Base-by-base conservation (phyloP, 345 rosid species). In the Nephelium lappaceum region DNA sequence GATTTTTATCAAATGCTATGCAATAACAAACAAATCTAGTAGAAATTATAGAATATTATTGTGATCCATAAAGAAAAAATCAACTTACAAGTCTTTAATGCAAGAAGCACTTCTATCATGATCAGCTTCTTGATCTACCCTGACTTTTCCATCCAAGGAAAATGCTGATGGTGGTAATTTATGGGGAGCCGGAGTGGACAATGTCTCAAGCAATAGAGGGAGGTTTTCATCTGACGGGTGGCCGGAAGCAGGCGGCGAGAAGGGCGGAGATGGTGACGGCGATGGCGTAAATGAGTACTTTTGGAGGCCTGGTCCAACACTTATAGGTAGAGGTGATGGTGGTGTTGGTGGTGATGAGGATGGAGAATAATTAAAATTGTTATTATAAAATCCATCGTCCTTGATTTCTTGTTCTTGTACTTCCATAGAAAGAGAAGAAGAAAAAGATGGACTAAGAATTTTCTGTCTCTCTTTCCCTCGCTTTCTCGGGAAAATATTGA, bases 301-400 rank as follows among this genome's bases (percentile, higher is more conserved):
- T 5, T 68, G 86, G 60, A 87, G 80, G 72, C 88, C 90, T 14
- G 92, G 87, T 16, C 92, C 90, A 0, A 83, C 80, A 63, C 92
- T 89, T n/a, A 85, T 7, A 10, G 92, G 92, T 0, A 87, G 90
- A 51, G 92, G 92, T n/a, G 92, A 87, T 15, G 92, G 89, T 8
- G 92, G 92, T 7, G 92, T 85, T 57, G 88, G 90, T 4, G 92
- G 92, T 0, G 90, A 81, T 11, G 90, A 83, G 0, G 89, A 51
- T 15, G 83, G 82, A 57, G 88, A 82, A n/a, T 27, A 53, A 42
- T 7, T 60, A 23, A 60, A 60, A 60, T 60, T 21, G 12, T 60
- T 60, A 9, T 60, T 9, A 60, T 60, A n/a, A 21, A 27, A 14
- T 25, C 51, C 81, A 78, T 72, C 64, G 39, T 71, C 64, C 21